Conservation (phyloP, 2,329 filamentous ascomycete species). For the Emergomyces pasteurianus region DNA sequence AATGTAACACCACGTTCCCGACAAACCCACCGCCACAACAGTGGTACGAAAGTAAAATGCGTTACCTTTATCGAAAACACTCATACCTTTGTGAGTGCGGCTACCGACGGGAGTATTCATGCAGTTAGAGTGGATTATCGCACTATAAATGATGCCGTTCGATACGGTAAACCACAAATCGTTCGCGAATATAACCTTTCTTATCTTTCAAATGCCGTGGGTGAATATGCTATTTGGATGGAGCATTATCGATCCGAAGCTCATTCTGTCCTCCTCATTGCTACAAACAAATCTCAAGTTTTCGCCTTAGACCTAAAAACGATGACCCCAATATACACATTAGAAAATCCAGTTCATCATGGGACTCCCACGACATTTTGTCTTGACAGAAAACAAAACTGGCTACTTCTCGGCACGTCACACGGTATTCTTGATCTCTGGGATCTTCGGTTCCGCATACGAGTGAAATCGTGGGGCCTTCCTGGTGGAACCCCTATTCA, state of each 20-base stretch:
- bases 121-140: slow-evolving; percentile 70
- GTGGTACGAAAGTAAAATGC: slow-evolving; percentile 61
- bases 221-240: slow-evolving; percentile 76
- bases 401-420: slow-evolving; percentile 82
- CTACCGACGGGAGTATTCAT: slow-evolving; percentile 78
- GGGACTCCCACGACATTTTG: slow-evolving; percentile 87
- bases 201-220: slow-evolving; percentile 24
- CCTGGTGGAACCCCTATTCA: slow-evolving; percentile 70
- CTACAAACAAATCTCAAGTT: slow-evolving; percentile 75
- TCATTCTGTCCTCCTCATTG: slow-evolving; percentile 70
- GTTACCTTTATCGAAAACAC: slow-evolving; percentile 89
- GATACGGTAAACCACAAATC: slow-evolving; percentile 66
- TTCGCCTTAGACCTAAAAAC: slow-evolving; percentile 75
- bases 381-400: slow-evolving; percentile 72
- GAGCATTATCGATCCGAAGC: slow-evolving; percentile 81
- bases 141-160: slow-evolving; percentile 45
- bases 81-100: slow-evolving; percentile 84
- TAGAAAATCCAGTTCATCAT: slow-evolving; percentile 83
- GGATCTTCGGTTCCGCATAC: slow-evolving; percentile 89
- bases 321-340: slow-evolving; percentile 68
- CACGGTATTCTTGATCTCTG: slow-evolving; percentile 89
- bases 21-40: slow-evolving; percentile 67
- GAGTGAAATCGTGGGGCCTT: slow-evolving; percentile 78
- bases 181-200: slow-evolving; percentile 69
- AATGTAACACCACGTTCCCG: slow-evolving; percentile 81